phyloP scores from a whole-genome alignment of 495 filamentous ascomycete genomes.

The Hypoxylon subgilvum region DNA sequence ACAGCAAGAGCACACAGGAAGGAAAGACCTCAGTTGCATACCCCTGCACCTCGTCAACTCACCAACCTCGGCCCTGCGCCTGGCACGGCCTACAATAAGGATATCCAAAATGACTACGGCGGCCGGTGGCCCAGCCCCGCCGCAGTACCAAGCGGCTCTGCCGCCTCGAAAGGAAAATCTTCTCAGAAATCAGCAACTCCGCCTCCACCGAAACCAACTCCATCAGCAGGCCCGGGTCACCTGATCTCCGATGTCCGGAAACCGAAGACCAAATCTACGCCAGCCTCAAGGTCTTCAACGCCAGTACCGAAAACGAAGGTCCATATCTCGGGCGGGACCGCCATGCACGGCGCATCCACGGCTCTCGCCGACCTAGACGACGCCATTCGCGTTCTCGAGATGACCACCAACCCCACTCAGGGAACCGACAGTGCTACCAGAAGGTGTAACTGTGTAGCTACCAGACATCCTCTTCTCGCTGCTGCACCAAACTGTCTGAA shows the following conservation, averaged over 20 bases:
- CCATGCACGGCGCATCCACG: conserved; percentile 78
- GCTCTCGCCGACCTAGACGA: conserved; percentile 84
- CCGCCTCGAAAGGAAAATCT: conserved; percentile 47
- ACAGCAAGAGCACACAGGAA: conserved; percentile 50
- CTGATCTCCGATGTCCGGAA: conserved; percentile 80
- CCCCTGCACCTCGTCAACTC: conserved; percentile 70
- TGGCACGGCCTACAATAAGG: conserved; percentile 50
- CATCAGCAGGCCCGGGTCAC: conserved; percentile 73
- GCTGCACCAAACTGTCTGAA: conserved; percentile 90
- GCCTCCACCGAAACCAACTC: conserved; percentile 60
- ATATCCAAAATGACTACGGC: conserved; percentile 49
- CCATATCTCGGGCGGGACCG: conserved; percentile 70
- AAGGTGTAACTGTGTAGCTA: conserved; percentile 82
- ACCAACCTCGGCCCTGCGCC: conserved; percentile 48
- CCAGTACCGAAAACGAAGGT: conserved; percentile 64
- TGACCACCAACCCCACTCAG: conserved; percentile 82
- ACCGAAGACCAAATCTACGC: conserved; percentile 64
- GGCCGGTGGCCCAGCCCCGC: conserved; percentile 42
- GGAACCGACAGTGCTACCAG: conserved; percentile 58
- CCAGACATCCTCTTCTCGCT: conserved; percentile 80
- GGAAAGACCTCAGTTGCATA: conserved; percentile 66
- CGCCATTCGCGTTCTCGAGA: conserved; percentile 87
- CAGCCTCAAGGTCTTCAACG: conserved; percentile 60
- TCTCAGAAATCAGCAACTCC: conserved; percentile 45
- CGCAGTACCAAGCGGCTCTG: conserved; percentile 40